Conservation (phyloP, 2,329 filamentous ascomycete genomes). For the Seiridium cupressi region DNA sequence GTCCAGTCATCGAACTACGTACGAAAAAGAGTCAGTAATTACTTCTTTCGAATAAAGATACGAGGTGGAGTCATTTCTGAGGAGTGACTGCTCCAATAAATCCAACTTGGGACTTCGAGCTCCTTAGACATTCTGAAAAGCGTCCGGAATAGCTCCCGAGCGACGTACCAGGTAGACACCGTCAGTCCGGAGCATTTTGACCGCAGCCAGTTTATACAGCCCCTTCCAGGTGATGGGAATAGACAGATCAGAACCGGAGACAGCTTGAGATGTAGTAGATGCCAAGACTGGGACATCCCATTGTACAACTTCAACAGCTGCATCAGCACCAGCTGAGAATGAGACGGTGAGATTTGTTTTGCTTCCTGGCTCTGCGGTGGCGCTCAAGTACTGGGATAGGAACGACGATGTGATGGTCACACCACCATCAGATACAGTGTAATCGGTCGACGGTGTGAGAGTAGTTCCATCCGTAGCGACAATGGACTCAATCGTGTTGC, state of each 20-base stretch:
- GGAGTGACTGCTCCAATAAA: no score
- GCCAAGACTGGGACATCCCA: conserved; percentile 46
- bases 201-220: conserved; percentile 44
- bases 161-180: conserved; percentile 38
- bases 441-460: conserved; percentile 41
- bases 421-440: conserved; percentile 39
- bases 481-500: conserved; percentile 46
- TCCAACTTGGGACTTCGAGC: no score
- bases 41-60: no score
- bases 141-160: no score
- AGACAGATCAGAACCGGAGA: conserved; percentile 31
- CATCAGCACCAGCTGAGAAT: conserved; percentile 49
- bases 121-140: no score
- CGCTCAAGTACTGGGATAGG: conserved; percentile 40
- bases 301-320: conserved; percentile 47
- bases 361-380: conserved; percentile 39
- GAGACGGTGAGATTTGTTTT: conserved; percentile 49
- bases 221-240: conserved; percentile 54
- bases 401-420: conserved; percentile 48
- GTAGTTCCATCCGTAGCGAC: conserved; percentile 29
- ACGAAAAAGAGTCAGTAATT: no score
- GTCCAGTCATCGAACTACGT: conserved; percentile 53
- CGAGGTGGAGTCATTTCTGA: no score
- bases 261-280: conserved; percentile 18
- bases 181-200: conserved; percentile 47